Evolutionary conservation across 1,139 yeast species (phyloP).

Genomic region (Yamadazyma triangularis): DNA sequence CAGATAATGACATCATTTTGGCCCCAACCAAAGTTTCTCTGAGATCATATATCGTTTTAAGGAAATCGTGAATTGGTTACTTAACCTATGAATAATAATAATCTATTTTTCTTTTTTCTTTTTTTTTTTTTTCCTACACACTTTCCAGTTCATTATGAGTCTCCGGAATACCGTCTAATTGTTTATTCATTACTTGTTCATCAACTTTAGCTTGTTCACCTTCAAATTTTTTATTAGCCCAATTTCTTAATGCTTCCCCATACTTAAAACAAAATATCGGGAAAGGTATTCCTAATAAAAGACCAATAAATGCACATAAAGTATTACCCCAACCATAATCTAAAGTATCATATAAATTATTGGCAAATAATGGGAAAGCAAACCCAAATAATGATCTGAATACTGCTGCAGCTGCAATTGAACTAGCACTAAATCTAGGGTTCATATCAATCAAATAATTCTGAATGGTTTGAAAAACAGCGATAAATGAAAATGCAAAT

Average conservation of each 20-base stretch:
- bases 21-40: no score
- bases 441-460: slow-evolving; percentile 63
- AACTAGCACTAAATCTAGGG: slow-evolving; percentile 57
- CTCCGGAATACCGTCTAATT: background rate
- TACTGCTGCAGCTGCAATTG: slow-evolving; percentile 59
- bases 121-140: no score
- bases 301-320: slow-evolving; percentile 50
- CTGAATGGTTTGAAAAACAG: slow-evolving; percentile 57
- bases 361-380: slow-evolving; percentile 48
- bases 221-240: slow-evolving; percentile 51
- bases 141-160: no score
- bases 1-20: no score
- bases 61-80: no score
- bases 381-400: slow-evolving; percentile 57
- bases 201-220: slow-evolving; percentile 38
- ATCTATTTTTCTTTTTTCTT: no score
- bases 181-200: slow-evolving; percentile 13
- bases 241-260: slow-evolving; percentile 51
- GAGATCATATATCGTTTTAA: no score
- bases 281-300: slow-evolving; percentile 59
- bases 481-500: slow-evolving; percentile 55
- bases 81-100: no score
- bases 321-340: slow-evolving; percentile 70
- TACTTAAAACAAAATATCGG: slow-evolving; percentile 52
- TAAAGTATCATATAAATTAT: slow-evolving; percentile 36